Percentiles rank a stretch among this genome's conserved stretches.
Evolutionary conservation across 768 basidiomycete species (phyloP).

Genomic region (Termitomyces sp.): DNA sequence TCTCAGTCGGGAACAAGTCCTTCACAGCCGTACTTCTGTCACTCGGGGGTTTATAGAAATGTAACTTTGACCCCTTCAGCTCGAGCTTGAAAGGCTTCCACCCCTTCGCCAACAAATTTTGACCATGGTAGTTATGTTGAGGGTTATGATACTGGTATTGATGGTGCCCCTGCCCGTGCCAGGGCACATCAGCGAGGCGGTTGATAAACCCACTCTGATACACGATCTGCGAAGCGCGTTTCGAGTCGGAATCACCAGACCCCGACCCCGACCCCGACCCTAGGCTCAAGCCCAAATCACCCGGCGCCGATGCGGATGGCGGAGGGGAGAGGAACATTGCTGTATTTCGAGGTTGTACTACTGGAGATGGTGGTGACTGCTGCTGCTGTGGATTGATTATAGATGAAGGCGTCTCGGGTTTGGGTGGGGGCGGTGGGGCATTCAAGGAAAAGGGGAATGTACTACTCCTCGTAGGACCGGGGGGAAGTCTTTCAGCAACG

Average conservation of each 20-base stretch:
- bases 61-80: slow-evolving; percentile 79
- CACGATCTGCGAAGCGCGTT: slow-evolving; percentile 75
- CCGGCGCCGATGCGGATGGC: slow-evolving; percentile 39
- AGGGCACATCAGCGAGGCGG: slow-evolving; percentile 48
- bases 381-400: not conserved
- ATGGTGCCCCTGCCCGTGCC: slow-evolving; percentile 26
- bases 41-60: slow-evolving; percentile 81
- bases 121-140: slow-evolving; percentile 25
- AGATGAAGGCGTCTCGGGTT: not conserved
- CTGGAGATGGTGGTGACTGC: slow-evolving; percentile 2
- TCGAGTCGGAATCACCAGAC: slow-evolving; percentile 27
- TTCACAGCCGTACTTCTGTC: slow-evolving; percentile 64
- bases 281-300: too few species aligned
- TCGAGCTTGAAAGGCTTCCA: slow-evolving; percentile 90
- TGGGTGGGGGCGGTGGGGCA: not conserved
- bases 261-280: slow-evolving; percentile 23
- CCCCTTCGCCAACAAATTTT: slow-evolving; percentile 49
- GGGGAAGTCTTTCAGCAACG: slow-evolving; percentile 3
- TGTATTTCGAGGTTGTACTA: slow-evolving; percentile 4
- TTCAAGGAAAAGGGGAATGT: slow-evolving; percentile 8
- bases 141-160: slow-evolving; percentile 25
- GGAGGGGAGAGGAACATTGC: slow-evolving; percentile 49
- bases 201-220: slow-evolving; percentile 77
- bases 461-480: slow-evolving; percentile 4
- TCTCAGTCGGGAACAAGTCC: slow-evolving; percentile 67